Conservation (phyloP, 129 eudicot species). For the Solidago caesia region DNA sequence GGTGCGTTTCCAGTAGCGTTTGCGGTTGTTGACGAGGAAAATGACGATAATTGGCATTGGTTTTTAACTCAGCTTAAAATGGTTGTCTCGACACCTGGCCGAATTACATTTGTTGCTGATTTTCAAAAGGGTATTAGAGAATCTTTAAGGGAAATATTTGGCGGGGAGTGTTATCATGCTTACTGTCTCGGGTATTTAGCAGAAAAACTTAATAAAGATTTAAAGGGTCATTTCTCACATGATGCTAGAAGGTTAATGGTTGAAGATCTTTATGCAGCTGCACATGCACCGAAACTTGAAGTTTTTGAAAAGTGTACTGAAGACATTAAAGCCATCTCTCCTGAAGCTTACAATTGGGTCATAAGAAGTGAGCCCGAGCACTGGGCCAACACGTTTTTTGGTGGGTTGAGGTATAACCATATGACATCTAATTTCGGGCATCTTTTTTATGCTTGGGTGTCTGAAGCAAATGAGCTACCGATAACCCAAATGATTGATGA, state of each 20-base stretch:
- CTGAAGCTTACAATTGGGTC: slow-evolving; percentile 57
- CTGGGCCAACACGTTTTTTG: slow-evolving; percentile 55
- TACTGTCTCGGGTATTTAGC: slow-evolving; percentile 54
- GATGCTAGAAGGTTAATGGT: slow-evolving; percentile 58
- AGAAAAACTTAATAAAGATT: slow-evolving; percentile 49
- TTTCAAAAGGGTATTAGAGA: slow-evolving; percentile 50
- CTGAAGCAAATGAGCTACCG: slow-evolving; percentile 56
- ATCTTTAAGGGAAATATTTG: slow-evolving; percentile 44
- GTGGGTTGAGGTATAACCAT: slow-evolving; percentile 51
- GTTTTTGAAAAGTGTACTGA: slow-evolving; percentile 49
- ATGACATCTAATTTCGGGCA: slow-evolving; percentile 51
- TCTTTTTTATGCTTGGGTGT: slow-evolving; percentile 48
- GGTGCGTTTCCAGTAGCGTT: slow-evolving; percentile 59
- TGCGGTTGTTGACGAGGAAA: slow-evolving; percentile 59
- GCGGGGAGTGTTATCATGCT: slow-evolving; percentile 48
- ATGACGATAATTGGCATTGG: slow-evolving; percentile 62
- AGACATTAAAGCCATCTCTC: slow-evolving; percentile 50
- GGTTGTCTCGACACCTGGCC: slow-evolving; percentile 35
- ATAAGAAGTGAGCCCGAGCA: slow-evolving; percentile 54
- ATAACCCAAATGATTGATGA: slow-evolving; percentile 58
- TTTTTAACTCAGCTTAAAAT: slow-evolving; percentile 47
- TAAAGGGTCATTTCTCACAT: slow-evolving; percentile 55
- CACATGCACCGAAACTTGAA: slow-evolving; percentile 47
- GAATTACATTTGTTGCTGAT: slow-evolving; percentile 53
- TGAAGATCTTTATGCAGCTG: slow-evolving; percentile 56